Base-by-base conservation (phyloP, 164 flowering plant genomes). In the Echeveria elegans region DNA sequence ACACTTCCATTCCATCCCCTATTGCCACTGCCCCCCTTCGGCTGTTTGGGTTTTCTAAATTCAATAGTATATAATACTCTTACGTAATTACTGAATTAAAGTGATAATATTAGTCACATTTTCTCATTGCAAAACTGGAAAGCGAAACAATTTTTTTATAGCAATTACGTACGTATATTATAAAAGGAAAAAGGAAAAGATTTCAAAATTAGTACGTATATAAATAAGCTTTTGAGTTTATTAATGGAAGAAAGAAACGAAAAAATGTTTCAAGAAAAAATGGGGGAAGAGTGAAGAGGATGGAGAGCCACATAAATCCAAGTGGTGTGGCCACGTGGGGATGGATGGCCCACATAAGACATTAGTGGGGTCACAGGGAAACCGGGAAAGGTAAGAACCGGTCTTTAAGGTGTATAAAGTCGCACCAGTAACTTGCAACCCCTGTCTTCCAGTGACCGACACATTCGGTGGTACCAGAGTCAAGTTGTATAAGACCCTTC, bases 321-420 rank as follows among this genome's bases (percentile, higher is more conserved):
- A 26, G 18, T 19, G 8, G n/a, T 5, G 1, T 0, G 8, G n/a
- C 75, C 83, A 78, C 83, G 79, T 77, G 85, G 65, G 75, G 24
- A 19, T 1, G 72, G 72, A 24, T 12, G 53, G 40, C 19, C 64
- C 60, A 24, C 28, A n/a, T 18, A 40, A 50, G 59, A 61, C 60
- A 59, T n/a, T 43, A 70, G 78, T 78, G 83, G 83, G 82, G 37
- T 70, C 77, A 78, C 69, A 77, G 58, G 60, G 58, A 62, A 32
- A 19, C 61, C 32, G 61, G 61, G 32, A 56, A 28, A 6, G 58
- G 56, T 70, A 72, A 74, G 88, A 85, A 82, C 86, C 71, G 86
- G 86, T 84, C 86, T 75, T 21, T 77, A 32, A 69, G 77, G 79
- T 80, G 47, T 79, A 71, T n/a, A 31, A 36, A 19, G 15, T 78